Evolutionary conservation across 129 eudicot genomes (phyloP), one percentile per base, ranked within the genome.

Genomic region (Mikania micrantha): DNA sequence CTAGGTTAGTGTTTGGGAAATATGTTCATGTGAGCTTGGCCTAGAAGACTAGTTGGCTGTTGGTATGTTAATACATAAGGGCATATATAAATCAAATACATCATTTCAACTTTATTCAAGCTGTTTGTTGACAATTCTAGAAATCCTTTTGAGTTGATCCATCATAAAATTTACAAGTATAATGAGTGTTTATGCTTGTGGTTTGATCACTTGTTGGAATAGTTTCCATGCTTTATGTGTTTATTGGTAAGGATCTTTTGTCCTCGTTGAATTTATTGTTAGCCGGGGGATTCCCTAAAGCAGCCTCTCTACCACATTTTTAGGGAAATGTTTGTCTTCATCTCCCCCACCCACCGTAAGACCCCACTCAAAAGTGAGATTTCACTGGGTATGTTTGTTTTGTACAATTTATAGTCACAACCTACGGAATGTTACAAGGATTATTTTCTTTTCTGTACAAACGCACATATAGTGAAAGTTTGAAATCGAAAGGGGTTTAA

Each of bases 31-130:
- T 76, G 74, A 74, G 81, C 70, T 82, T 85, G 84, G 75, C 67
- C 74, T 50, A 50, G 77, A 75, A 63, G 73, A 67, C 75, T 62
- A 31, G 41, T 64, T 80, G 79, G 84, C 15, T 59, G 59, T 71
- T 41, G 77, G 62, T 80, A 71, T 82, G 84, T 83, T 85, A 79
- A 85, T 85, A 83, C 70, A 83, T 83, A 82, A 83, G 75, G 80
- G 74, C 77, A 82, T 78, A 80, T 67, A 75, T 78, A 78, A 78
- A 73, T 78, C 65, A 13, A 76, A 74, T 70, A 80, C 77, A 78
- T 60, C 41, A 7, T 73, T 73, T 73, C 54, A 36, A 64, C 78
- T 49, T 49, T 21, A 13, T 47, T 61, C 32, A 48, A 19, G 25
- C 5, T 31, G 31, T 66, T 58, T 58, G 13, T 48, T n/a, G 60